Evolutionary conservation across 176 grass and related monocot genomes (phyloP), one percentile per base, ranked within the genome.

Genomic region (Musa schizocarpa): DNA sequence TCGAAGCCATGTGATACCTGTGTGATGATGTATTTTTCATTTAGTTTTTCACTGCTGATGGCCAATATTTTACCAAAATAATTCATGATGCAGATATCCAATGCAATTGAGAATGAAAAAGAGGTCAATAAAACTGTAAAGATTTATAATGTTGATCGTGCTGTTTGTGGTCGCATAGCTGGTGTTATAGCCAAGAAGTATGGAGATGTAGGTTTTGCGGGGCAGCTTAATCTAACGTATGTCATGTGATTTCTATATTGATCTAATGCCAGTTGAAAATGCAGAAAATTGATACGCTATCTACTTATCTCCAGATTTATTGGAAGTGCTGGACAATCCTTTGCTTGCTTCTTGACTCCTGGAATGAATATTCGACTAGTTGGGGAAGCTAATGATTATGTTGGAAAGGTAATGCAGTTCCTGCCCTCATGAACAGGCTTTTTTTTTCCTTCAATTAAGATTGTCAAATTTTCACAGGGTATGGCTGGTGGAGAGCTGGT

Each of bases 151-250:
- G 88, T 99, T 76, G 96, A 99, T 77, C 89, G 96, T 84, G 88
- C 96, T 84, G 96, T 95, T 66, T 99, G 96, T 10, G 96, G 91
- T 59, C 82, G 91, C 61, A 79, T 99, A 82, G 86, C 96, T 54
- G 96, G 96, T 87, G 96, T 86, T 74, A 89, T 99, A 86, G 96
- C 96, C 63, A 99, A 99, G 82, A 99, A 92, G 75, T 99, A 99
- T 69, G 96, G 96, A 69, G 96, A 99, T 74, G 86, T 83, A 54
- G 96, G 96, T 54, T 99, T 99, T 80, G 88, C 96, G 52, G 96
- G 96, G 43, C 91, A 95, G 78, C 84, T 99, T 76, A 95, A 95
- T 72, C 75, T 99, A 78, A 89, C 79, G 96, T 99, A 99, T 72
- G 88, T 86, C 24, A 62, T 73, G 34, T 27, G 20, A 77, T 63